A percentile compares a stretch with the other conserved stretches of the same genome.
phyloP scores from a whole-genome alignment of 2,329 filamentous ascomycete species.

The Xylaria sp. region DNA sequence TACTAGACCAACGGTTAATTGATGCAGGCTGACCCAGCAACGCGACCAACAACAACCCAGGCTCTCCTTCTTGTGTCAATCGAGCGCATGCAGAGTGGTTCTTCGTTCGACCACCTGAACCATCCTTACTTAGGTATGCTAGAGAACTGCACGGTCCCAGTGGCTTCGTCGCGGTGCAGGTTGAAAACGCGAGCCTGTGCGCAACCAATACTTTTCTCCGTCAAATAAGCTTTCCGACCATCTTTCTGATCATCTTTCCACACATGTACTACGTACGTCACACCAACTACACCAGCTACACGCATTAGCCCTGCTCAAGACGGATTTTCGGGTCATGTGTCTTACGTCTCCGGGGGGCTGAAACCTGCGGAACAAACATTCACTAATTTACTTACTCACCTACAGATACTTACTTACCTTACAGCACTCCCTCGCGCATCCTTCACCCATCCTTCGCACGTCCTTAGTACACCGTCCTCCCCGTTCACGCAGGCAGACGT shows the following conservation, averaged over 20 bases:
- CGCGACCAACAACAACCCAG: constrained; percentile 33
- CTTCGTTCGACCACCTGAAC: not conserved
- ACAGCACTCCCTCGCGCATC: not conserved
- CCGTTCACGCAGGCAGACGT: not conserved
- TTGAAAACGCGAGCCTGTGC: not conserved
- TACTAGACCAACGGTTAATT: constrained; percentile 19
- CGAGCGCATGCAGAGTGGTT: not conserved
- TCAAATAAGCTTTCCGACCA: constrained; percentile 7
- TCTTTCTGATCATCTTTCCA: too few relatives aligned
- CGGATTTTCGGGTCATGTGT: constrained; percentile 24
- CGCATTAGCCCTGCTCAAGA: constrained; percentile 11
- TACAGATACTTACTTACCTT: too few relatives aligned
- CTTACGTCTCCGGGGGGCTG: constrained; percentile 1
- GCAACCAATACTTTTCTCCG: not conserved
- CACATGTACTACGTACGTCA: too few relatives aligned
- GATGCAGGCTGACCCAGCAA: constrained; percentile 37
- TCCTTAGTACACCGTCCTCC: not conserved
- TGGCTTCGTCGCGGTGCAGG: not conserved
- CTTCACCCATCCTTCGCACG: not conserved
- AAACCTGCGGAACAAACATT: constrained; percentile 8
- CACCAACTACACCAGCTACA: constrained; percentile 12
- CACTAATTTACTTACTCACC: too few relatives aligned
- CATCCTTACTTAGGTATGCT: not conserved
- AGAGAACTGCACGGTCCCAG: not conserved
- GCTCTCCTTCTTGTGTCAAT: constrained; percentile 1